phyloP scores from a whole-genome alignment of 768 basidiomycete genomes.

The Butyriboletus loyo region DNA sequence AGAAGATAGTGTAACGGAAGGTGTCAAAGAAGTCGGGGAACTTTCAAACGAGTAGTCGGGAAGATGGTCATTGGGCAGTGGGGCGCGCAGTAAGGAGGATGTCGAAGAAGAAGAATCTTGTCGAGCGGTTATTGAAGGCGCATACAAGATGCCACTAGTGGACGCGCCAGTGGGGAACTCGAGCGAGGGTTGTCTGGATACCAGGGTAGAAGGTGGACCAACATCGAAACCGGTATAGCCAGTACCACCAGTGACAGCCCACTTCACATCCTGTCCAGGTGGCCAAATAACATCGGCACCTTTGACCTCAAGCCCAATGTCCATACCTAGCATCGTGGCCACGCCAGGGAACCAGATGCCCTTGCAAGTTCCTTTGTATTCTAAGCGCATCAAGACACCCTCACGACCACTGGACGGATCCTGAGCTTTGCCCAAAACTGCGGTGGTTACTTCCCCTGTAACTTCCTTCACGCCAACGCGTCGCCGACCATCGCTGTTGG shows the following conservation, averaged over 20 bases:
- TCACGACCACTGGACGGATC: slow-evolving; percentile 39
- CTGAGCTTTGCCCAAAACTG: slow-evolving; percentile 49
- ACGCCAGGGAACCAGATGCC: slow-evolving; percentile 83
- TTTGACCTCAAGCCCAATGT: slow-evolving; percentile 65
- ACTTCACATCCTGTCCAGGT: slow-evolving; percentile 45
- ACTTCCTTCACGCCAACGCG: slow-evolving; percentile 69
- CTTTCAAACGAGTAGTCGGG: slow-evolving; percentile 77
- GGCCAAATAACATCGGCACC: slow-evolving; percentile 71
- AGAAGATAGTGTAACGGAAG: slow-evolving; percentile 41
- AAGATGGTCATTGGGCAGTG: slow-evolving; percentile 61
- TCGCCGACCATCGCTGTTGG: slow-evolving; percentile 52
- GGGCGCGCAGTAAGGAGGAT: slow-evolving; percentile 70
- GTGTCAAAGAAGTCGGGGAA: slow-evolving; percentile 51
- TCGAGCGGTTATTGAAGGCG: slow-evolving; percentile 30
- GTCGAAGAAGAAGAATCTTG: slow-evolving; percentile 45
- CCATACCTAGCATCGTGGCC: slow-evolving; percentile 76
- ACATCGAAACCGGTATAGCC: slow-evolving; percentile 75
- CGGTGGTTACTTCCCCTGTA: slow-evolving; percentile 64
- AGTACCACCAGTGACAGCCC: slow-evolving; percentile 59
- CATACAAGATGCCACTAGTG: slow-evolving; percentile 18
- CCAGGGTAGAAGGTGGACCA: slow-evolving; percentile 37
- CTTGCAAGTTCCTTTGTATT: slow-evolving; percentile 71
- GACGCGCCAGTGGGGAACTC: slow-evolving; percentile 38
- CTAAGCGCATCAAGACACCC: slow-evolving; percentile 61
- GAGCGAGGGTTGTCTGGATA: slow-evolving; percentile 48